Evolutionary conservation across 148 eudicot genomes (phyloP).

Genomic region (Heliosperma pusillum): DNA sequence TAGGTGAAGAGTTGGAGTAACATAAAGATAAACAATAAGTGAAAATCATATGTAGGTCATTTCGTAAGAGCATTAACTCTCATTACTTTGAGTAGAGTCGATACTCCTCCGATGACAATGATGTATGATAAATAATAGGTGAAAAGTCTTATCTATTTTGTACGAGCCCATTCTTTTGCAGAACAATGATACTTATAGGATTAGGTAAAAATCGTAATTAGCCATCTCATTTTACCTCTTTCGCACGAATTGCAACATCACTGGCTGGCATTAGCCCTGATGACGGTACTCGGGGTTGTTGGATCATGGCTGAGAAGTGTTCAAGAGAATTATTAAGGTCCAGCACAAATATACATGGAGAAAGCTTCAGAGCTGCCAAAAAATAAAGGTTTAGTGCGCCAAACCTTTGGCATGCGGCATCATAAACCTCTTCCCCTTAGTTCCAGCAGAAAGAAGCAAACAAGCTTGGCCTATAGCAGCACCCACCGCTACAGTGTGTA

Average conservation of each 20-base stretch:
- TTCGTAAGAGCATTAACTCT: no score
- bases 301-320: constrained; percentile 58
- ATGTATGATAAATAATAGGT: background rate
- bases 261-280: constrained; percentile 81
- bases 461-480: constrained; percentile 91
- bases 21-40: no score
- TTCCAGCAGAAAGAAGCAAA: constrained; percentile 87
- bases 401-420: constrained; percentile 86
- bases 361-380: background rate
- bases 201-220: background rate
- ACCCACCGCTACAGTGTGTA: constrained; percentile 73
- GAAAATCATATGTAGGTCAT: no score
- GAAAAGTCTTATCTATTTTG: background rate
- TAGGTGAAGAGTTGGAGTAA: no score
- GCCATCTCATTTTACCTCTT: constrained; percentile 47
- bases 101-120: no score
- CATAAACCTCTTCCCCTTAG: constrained; percentile 81
- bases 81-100: no score
- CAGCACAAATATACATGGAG: constrained; percentile 6
- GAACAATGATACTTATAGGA: background rate
- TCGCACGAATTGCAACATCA: constrained; percentile 72
- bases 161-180: background rate
- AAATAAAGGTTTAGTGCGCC: constrained; percentile 14
- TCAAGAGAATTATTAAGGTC: constrained; percentile 10
- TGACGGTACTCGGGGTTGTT: constrained; percentile 69